These are phyloP conservation scores for Saksenaea oblongispora DNA, from an alignment of 371 early-diverging fungal species.

Conservation along the genomic window DNA sequence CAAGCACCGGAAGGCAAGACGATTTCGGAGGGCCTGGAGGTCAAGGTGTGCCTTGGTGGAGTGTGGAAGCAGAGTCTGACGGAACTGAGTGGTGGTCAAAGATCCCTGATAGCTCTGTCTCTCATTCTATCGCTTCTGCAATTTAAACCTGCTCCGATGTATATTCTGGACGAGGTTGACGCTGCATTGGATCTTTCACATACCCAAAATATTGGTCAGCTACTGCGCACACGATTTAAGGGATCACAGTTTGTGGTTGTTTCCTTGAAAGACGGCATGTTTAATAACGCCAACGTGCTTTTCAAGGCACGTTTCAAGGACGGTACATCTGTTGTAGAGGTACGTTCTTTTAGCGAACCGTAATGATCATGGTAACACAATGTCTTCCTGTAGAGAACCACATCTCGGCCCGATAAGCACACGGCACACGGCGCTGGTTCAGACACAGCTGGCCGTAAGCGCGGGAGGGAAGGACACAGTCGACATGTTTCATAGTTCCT, in stretches of 20 bases:
- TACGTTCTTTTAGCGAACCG: not conserved
- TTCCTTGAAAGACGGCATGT: conserved; percentile 99
- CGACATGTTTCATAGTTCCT: not conserved
- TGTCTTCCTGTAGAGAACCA: not conserved
- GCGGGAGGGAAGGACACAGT: not conserved
- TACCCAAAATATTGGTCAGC: conserved; percentile 99
- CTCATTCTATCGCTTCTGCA: conserved; percentile 96
- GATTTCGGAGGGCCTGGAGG: conserved; percentile 89
- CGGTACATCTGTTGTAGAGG: conserved; percentile 95
- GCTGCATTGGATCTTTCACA: conserved; percentile 99
- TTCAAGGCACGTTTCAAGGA: conserved; percentile 96
- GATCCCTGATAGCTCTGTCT: conserved; percentile 96
- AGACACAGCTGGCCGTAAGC: not conserved
- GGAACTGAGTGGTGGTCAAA: conserved; percentile 99
- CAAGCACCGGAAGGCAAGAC: conserved; percentile 81
- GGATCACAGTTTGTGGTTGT: conserved; percentile 99
- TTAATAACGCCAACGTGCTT: conserved; percentile 98
- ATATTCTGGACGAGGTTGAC: conserved; percentile 99
- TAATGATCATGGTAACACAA: not conserved
- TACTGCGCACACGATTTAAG: conserved; percentile 94
- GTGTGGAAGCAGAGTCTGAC: conserved; percentile 98
- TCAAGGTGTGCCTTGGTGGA: conserved; percentile 96
- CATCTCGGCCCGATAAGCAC: not conserved
- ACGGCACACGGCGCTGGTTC: not conserved
- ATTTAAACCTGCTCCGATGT: conserved; percentile 99